Percentiles rank a stretch among this genome's conserved stretches.
Conservation (phyloP, 83 land plant species). For the Diphasiastrum complanatum region DNA sequence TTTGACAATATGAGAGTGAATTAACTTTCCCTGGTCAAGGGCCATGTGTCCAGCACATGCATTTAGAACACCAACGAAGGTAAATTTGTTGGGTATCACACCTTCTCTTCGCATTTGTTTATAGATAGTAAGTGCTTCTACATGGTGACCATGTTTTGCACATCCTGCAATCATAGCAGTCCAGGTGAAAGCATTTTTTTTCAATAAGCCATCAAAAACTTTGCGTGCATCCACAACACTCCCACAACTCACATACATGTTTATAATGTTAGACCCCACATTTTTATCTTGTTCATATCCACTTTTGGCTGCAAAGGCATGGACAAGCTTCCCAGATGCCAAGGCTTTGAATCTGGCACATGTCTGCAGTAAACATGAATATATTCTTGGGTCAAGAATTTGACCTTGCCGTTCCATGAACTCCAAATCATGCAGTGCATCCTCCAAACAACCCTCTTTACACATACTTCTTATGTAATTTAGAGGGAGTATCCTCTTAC, state of each 20-base stretch:
- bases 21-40: neutral
- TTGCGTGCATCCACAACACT: conserved; percentile 3
- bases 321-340: neutral
- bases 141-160: conserved; percentile 2
- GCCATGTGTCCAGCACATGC: neutral
- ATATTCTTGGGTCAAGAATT: neutral
- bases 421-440: neutral
- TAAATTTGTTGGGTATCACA: conserved; percentile 5
- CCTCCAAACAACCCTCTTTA: conserved; percentile 2
- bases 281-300: neutral
- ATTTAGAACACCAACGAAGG: conserved; percentile 1
- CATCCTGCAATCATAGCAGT: conserved; percentile 9
- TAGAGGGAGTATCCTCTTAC: no score
- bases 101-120: conserved; percentile 1
- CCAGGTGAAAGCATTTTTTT: neutral
- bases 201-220: neutral
- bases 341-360: neutral
- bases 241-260: conserved; percentile 10
- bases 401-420: neutral
- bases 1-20: conserved; percentile 1
- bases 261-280: neutral
- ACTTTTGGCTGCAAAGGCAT: neutral
- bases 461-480: no score
- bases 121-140: neutral
- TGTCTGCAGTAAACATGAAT: neutral